These are phyloP conservation scores for Alternaria angustiovoidea DNA, from an alignment of 2,329 filamentous ascomycete genomes.

Conservation along the genomic window DNA sequence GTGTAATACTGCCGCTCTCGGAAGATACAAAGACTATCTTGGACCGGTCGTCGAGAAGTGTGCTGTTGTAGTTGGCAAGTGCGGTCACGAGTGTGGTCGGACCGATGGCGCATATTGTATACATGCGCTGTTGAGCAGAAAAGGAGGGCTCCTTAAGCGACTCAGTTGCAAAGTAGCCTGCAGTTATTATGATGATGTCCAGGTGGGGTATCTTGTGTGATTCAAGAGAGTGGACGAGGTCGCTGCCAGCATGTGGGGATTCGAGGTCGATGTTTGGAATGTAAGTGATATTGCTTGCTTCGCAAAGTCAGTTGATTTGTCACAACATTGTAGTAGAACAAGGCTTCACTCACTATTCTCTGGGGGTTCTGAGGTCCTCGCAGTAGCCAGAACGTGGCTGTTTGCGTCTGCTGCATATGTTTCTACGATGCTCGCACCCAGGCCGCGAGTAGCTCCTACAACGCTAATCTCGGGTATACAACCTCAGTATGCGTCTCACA, in stretches of 20 bases:
- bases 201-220: slow-evolving; percentile 52
- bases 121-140: slow-evolving; percentile 74
- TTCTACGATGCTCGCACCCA: slow-evolving; percentile 69
- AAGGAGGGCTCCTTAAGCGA: slow-evolving; percentile 70
- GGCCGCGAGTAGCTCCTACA: slow-evolving; percentile 72
- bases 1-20: slow-evolving; percentile 73
- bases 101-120: slow-evolving; percentile 70
- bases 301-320: background rate
- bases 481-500: background rate
- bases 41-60: slow-evolving; percentile 38
- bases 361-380: slow-evolving; percentile 59
- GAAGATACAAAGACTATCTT: slow-evolving; percentile 77
- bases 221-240: slow-evolving; percentile 59
- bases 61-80: slow-evolving; percentile 60
- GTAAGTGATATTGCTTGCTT: slow-evolving; percentile 61
- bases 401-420: slow-evolving; percentile 60
- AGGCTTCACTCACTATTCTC: slow-evolving; percentile 32
- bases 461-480: slow-evolving; percentile 46
- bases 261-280: slow-evolving; percentile 66
- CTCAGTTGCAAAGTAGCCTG: slow-evolving; percentile 74
- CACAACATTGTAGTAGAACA: accelerated
- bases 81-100: slow-evolving; percentile 72
- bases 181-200: slow-evolving; percentile 68
- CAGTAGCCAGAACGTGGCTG: slow-evolving; percentile 67
- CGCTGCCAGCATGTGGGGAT: slow-evolving; percentile 31